Percentiles rank a stretch among this genome's conserved stretches.
Evolutionary conservation across 148 eudicot species (phyloP).

Genomic region (Nyssa sinensis): DNA sequence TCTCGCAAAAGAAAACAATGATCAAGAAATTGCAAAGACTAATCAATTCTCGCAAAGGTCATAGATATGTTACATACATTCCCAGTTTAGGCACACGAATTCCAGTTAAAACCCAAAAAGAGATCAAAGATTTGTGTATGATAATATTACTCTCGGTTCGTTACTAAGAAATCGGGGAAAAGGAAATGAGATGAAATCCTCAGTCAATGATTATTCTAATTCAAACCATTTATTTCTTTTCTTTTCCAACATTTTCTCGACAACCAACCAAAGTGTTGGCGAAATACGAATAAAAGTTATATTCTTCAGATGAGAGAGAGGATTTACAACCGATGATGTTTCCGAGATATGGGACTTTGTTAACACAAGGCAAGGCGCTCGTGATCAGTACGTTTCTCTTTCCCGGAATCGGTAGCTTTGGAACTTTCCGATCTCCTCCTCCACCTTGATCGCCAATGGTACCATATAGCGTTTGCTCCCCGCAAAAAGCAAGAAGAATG

Average conservation of each 20-base stretch:
- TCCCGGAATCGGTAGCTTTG: constrained; percentile 25
- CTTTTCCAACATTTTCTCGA: not conserved
- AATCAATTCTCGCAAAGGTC: too few relatives aligned
- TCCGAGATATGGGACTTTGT: constrained; percentile 78
- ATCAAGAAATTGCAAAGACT: too few relatives aligned
- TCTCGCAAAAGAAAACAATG: too few relatives aligned
- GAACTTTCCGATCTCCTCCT: not conserved
- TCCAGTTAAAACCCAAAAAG: not conserved
- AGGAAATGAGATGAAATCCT: too few relatives aligned
- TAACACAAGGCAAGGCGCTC: constrained; percentile 37
- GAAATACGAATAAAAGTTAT: not conserved
- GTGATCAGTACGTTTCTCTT: constrained; percentile 30
- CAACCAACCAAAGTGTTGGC: constrained; percentile 12
- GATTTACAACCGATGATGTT: constrained; percentile 77
- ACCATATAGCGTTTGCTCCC: too few relatives aligned
- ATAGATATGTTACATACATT: not conserved
- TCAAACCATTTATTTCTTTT: not conserved
- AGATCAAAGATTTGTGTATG: not conserved
- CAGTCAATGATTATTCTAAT: not conserved
- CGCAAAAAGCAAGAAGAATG: too few relatives aligned
- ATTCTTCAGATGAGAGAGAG: not conserved
- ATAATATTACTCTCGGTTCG: not conserved
- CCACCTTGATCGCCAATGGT: not conserved
- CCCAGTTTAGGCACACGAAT: too few relatives aligned
- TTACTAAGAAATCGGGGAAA: not conserved